Conservation (phyloP, 2,329 filamentous ascomycete species). For the Didymella pinodella region DNA sequence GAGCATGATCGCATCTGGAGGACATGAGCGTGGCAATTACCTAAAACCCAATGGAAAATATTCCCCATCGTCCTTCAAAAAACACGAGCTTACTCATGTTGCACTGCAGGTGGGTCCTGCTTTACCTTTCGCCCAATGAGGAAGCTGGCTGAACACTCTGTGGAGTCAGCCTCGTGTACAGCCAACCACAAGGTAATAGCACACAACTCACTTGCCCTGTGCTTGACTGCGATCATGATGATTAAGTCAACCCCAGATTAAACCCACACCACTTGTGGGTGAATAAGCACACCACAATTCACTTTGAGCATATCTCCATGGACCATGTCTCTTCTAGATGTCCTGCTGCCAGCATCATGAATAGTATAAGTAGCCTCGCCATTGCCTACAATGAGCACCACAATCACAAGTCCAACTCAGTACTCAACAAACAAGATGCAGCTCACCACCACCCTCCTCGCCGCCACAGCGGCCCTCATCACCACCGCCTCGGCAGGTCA, state of each 20-base stretch:
- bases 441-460: constrained; percentile 12
- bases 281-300: background rate
- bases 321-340: background rate
- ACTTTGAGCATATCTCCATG: background rate
- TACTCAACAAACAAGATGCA: constrained; percentile 8
- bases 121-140: background rate
- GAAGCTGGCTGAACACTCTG: background rate
- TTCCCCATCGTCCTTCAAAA: background rate
- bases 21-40: background rate
- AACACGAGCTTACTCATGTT: background rate
- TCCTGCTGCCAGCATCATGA: too few relatives aligned
- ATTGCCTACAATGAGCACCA: too few relatives aligned
- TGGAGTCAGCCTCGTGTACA: background rate
- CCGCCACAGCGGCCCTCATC: constrained; percentile 12
- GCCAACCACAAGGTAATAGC: background rate
- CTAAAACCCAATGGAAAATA: background rate
- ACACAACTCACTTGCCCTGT: background rate
- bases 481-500: constrained; percentile 24
- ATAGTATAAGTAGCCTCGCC: background rate
- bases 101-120: background rate
- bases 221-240: background rate
- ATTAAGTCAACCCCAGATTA: background rate
- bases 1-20: background rate
- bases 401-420: background rate
- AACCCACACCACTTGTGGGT: background rate